Evolutionary conservation across 108 stramenopile genomes (phyloP).

Genomic region (Pseudonitzschia delicatissima): DNA sequence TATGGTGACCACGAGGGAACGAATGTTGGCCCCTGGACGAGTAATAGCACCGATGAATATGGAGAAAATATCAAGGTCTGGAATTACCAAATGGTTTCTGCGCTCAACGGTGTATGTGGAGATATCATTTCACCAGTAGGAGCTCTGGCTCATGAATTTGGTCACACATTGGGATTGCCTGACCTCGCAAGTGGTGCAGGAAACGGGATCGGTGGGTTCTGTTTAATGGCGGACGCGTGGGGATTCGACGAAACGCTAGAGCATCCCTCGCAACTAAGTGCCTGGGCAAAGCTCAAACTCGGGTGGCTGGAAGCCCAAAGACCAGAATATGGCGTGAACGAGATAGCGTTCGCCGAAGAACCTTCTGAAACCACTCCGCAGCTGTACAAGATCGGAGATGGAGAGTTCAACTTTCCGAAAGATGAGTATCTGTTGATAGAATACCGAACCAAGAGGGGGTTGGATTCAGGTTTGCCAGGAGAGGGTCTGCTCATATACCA

Average conservation of each 20-base stretch:
- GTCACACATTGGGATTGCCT: constrained; percentile 21
- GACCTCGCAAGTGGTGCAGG: constrained; percentile 33
- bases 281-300: constrained; percentile 44
- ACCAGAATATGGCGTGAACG: constrained; percentile 16
- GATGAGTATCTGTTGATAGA: constrained; percentile 54
- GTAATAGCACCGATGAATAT: background rate
- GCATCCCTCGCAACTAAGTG: constrained; percentile 38
- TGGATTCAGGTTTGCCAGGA: constrained; percentile 22
- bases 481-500: constrained; percentile 48
- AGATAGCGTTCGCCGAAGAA: constrained; percentile 15
- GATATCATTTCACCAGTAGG: constrained; percentile 19
- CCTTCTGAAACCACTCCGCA: background rate
- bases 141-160: constrained; percentile 31
- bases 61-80: constrained; percentile 5
- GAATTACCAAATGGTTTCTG: constrained; percentile 41
- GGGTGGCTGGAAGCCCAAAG: constrained; percentile 42
- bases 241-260: constrained; percentile 33
- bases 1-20: constrained; percentile 4
- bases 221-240: constrained; percentile 36
- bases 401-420: constrained; percentile 25
- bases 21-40: constrained; percentile 25
- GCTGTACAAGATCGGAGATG: constrained; percentile 25
- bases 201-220: constrained; percentile 32
- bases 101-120: constrained; percentile 29
- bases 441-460: constrained; percentile 25